Evolutionary conservation across 176 grass and related monocot species (phyloP).

Genomic region (Triticum urartu): DNA sequence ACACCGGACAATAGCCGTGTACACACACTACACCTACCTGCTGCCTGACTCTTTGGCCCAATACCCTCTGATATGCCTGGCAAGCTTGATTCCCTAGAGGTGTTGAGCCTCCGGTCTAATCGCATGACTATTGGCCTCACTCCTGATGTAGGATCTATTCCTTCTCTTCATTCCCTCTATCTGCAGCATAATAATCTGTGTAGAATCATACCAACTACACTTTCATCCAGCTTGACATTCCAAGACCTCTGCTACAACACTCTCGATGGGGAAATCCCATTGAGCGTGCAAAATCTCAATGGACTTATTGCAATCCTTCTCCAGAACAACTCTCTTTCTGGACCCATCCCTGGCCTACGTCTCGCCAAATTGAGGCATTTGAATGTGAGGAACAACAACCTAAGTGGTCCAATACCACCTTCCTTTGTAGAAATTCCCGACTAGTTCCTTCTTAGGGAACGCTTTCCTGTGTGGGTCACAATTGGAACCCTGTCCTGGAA

Average conservation of each 20-base stretch:
- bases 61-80: constrained; percentile 73
- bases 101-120: constrained; percentile 93
- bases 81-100: constrained; percentile 86
- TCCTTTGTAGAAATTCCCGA: constrained; percentile 68
- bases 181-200: constrained; percentile 95
- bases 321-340: constrained; percentile 93
- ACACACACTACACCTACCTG: constrained; percentile 62
- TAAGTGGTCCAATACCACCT: constrained; percentile 76
- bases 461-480: constrained; percentile 75
- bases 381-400: constrained; percentile 95
- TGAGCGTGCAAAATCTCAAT: constrained; percentile 75
- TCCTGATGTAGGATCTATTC: constrained; percentile 82
- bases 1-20: constrained; percentile 69
- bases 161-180: constrained; percentile 84
- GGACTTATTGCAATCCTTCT: constrained; percentile 75
- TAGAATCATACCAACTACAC: constrained; percentile 78
- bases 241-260: constrained; percentile 92
- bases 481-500: constrained; percentile 53
- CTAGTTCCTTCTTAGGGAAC: constrained; percentile 81
- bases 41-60: constrained; percentile 78
- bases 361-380: constrained; percentile 76
- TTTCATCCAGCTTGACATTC: constrained; percentile 74
- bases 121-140: constrained; percentile 74
- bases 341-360: constrained; percentile 69
- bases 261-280: constrained; percentile 76